Percentiles rank a stretch among this genome's conserved stretches.
Evolutionary conservation across 495 filamentous ascomycete species (phyloP).

Genomic region (Sporormia fimetaria): DNA sequence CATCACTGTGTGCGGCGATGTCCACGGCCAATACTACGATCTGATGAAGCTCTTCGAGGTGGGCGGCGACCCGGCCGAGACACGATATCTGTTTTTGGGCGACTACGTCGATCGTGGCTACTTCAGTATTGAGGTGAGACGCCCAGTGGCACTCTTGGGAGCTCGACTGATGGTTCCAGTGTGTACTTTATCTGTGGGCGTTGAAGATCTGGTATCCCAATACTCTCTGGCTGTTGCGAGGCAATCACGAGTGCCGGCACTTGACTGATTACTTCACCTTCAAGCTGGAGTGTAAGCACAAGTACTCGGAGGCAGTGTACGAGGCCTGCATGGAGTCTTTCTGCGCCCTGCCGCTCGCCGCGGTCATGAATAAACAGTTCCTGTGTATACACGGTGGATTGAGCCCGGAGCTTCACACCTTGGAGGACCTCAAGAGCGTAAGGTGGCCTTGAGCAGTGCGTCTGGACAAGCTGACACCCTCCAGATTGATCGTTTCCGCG

Average conservation of each 20-base stretch:
- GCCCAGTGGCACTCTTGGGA: not conserved
- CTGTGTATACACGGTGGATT: conserved; percentile 95
- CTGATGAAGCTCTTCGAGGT: conserved; percentile 99
- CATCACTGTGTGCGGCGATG: conserved; percentile 98
- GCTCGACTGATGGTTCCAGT: conserved; percentile 38
- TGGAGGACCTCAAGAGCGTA: conserved; percentile 85
- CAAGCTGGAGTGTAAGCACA: conserved; percentile 98
- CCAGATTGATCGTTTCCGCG: conserved; percentile 93
- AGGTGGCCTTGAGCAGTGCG: conserved; percentile 26
- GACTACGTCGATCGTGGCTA: conserved; percentile 98
- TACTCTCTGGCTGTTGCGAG: conserved; percentile 89
- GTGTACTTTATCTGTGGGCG: conserved; percentile 93
- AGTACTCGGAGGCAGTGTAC: conserved; percentile 92
- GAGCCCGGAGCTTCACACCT: conserved; percentile 86
- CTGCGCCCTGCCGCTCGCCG: conserved; percentile 85
- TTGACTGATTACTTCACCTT: conserved; percentile 99
- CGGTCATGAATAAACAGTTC: conserved; percentile 99
- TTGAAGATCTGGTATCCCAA: conserved; percentile 99
- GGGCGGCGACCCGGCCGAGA: conserved; percentile 91
- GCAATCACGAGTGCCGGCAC: conserved; percentile 97
- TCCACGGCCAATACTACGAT: conserved; percentile 98
- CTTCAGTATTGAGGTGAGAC: conserved; percentile 82
- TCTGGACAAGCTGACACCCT: conserved; percentile 6
- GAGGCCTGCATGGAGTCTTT: conserved; percentile 98
- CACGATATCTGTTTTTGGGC: conserved; percentile 89